Conservation (phyloP, 805 yeast genomes). For the Lachancea sp. region DNA sequence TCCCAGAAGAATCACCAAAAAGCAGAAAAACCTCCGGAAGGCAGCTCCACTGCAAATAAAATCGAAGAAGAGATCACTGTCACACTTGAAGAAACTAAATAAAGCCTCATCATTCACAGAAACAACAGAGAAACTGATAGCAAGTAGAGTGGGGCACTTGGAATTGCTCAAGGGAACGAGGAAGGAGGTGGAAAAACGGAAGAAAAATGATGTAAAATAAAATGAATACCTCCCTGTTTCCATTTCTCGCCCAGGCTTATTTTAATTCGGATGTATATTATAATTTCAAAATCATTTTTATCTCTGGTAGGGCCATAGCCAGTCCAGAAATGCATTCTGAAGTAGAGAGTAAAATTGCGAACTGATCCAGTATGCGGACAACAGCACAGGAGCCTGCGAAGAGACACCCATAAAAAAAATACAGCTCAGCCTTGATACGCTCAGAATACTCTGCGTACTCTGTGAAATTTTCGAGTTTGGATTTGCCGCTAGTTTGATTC, state of each 20-base stretch:
- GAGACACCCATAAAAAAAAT: constrained; percentile 78
- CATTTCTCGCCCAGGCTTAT: too few species aligned
- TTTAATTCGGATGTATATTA: constrained; percentile 6
- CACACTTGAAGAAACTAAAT: constrained; percentile 48
- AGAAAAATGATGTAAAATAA: constrained; percentile 22
- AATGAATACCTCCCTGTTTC: neutral
- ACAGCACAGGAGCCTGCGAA: constrained; percentile 78
- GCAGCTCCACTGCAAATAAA: constrained; percentile 72
- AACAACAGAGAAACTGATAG: constrained; percentile 77
- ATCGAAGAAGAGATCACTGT: constrained; percentile 53
- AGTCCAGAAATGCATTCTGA: constrained; percentile 70
- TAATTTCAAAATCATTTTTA: neutral
- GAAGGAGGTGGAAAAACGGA: constrained; percentile 64
- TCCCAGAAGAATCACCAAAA: constrained; percentile 46
- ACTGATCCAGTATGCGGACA: constrained; percentile 84
- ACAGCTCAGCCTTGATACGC: constrained; percentile 65
- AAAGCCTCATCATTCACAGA: constrained; percentile 45
- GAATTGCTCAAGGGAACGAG: constrained; percentile 88
- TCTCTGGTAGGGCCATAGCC: constrained; percentile 45
- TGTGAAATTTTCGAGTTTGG: constrained; percentile 24
- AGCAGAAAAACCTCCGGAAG: constrained; percentile 54
- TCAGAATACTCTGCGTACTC: constrained; percentile 45
- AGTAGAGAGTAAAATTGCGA: constrained; percentile 70
- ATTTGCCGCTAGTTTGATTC: constrained; percentile 19
- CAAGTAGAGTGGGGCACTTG: constrained; percentile 89